phyloP scores from a whole-genome alignment of 768 basidiomycete species.

The Panellus pusillus region DNA sequence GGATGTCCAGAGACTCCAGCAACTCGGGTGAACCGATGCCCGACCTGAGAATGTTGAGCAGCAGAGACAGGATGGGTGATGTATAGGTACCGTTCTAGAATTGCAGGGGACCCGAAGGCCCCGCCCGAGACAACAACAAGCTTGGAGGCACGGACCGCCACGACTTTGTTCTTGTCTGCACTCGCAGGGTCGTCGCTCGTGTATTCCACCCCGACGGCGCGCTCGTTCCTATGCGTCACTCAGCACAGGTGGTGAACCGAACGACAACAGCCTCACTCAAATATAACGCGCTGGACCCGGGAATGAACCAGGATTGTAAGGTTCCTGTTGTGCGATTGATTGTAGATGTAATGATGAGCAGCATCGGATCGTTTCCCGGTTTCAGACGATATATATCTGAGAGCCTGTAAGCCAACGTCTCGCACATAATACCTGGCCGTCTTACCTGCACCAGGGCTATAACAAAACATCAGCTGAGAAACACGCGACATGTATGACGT shows the following conservation, averaged over 20 bases:
- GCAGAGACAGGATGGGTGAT: neutral
- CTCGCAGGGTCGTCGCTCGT: conserved; percentile 33
- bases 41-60: conserved; percentile 33
- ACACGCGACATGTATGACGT: neutral
- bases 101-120: conserved; percentile 55
- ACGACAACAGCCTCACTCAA: conserved; percentile 38
- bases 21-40: conserved; percentile 62
- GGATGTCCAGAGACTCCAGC: conserved; percentile 48
- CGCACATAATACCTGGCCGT: conserved; percentile 11
- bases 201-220: conserved; percentile 55
- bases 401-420: neutral
- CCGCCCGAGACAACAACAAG: conserved; percentile 54
- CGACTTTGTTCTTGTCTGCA: conserved; percentile 24
- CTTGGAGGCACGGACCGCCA: conserved; percentile 34
- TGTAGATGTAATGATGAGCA: conserved; percentile 54
- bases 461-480: neutral
- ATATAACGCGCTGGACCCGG: conserved; percentile 47
- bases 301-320: conserved; percentile 40
- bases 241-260: neutral
- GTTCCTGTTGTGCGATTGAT: conserved; percentile 42
- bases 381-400: conserved; percentile 52
- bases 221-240: conserved; percentile 31
- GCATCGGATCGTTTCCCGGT: conserved; percentile 59
- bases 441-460: conserved; percentile 58
- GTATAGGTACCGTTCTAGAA: conserved; percentile 46